A percentile compares a stretch with the other conserved stretches of the same genome.
These are phyloP conservation scores for Pythium aristosporum DNA, from an alignment of 352 stramenopile genomes.

Conservation along the genomic window DNA sequence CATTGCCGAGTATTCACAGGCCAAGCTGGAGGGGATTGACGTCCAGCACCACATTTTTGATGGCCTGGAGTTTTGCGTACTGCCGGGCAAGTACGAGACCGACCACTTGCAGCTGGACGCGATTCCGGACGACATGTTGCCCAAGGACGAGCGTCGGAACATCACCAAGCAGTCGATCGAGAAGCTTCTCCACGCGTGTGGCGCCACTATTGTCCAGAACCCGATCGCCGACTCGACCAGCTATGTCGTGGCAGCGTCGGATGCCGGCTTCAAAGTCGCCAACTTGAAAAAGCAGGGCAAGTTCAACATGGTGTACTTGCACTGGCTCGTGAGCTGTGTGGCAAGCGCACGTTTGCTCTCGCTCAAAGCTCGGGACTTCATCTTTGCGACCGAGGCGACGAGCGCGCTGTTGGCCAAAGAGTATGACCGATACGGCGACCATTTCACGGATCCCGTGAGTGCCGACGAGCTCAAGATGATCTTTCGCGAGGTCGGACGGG, in stretches of 20 bases:
- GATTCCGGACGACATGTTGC: conserved; percentile 38
- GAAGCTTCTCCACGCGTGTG: conserved; percentile 69
- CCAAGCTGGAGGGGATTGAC: conserved; percentile 56
- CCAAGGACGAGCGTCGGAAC: conserved; percentile 18
- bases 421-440: conserved; percentile 72
- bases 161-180: conserved; percentile 76
- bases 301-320: conserved; percentile 70
- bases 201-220: conserved; percentile 74
- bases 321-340: conserved; percentile 61
- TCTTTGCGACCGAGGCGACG: conserved; percentile 69
- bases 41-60: conserved; percentile 63
- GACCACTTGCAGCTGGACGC: background rate
- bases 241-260: conserved; percentile 61
- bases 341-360: conserved; percentile 31
- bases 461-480: conserved; percentile 50
- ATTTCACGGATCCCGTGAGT: conserved; percentile 61
- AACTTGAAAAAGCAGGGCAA: conserved; percentile 82
- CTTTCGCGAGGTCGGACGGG: conserved; percentile 38
- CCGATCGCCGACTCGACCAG: conserved; percentile 60
- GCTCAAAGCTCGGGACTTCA: conserved; percentile 58
- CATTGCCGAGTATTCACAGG: conserved; percentile 56
- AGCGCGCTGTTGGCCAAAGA: conserved; percentile 55
- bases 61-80: conserved; percentile 71
- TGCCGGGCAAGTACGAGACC: conserved; percentile 70
- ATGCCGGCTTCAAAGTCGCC: conserved; percentile 70